Base-by-base conservation (phyloP, 129 eudicot species). In the Lonicera japonica region DNA sequence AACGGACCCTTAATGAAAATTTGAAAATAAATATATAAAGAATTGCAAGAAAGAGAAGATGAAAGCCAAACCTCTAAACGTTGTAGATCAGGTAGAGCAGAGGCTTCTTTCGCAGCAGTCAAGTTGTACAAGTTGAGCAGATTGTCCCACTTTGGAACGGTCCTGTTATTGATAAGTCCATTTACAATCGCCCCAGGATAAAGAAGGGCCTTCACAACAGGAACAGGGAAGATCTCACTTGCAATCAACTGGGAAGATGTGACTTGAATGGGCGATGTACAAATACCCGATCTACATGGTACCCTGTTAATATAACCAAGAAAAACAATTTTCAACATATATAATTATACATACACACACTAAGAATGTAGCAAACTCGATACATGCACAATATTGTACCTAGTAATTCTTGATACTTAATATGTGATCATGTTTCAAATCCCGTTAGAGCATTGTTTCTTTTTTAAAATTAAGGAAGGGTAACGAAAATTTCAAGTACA, bases 181-280 rank as follows among this genome's bases (percentile, higher is more conserved):
- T 84, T 73, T 17, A 79, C 82, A 68, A 82, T 11, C 15, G 96
- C 96, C 63, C 98, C 98, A 40, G 98, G 98, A 60, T 79, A 91
- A 58, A 91, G 98, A 46, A 91, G 80, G 54, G 64, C 84, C 80
- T 91, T 91, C 19, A 91, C 90, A 52, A 80, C 88, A 54, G 88
- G 88, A 63, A 82, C 60, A 50, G 98, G 98, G 62, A 91, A 79
- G 55, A 85, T 57, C 21, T 85, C 98, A 71, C 90, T 87, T 65
- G 96, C 87, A 61, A 87, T 73, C 81, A 91, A 76, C 73, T 91
- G 98, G 50, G 95, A 87, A 69, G 96, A 63, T n/a, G 98, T 87
- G 54, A 91, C 91, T 7, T 91, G 95, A 66, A 91, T 53, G 18
- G 98, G 98, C 9, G 95, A 62, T 38, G 84, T 75, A 76, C 98